Percentiles rank a stretch among this genome's conserved stretches.
Evolutionary conservation across 129 eudicot species (phyloP).

Genomic region (Arctium minus): DNA sequence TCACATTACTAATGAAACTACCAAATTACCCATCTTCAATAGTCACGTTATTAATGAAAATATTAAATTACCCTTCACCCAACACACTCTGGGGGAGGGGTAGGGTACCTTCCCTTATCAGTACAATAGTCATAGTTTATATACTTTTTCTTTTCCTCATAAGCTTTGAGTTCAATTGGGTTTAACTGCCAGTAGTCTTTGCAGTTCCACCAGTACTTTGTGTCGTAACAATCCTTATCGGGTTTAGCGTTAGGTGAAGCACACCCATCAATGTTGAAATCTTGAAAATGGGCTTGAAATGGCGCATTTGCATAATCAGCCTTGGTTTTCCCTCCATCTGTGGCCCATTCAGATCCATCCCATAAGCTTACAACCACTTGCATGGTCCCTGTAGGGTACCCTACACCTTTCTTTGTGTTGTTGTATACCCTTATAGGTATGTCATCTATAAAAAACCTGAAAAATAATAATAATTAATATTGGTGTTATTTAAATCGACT

Average conservation of each 20-base stretch:
- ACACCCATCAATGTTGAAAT: conserved; percentile 48
- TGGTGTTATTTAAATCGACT: neutral
- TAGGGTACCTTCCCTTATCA: conserved; percentile 42
- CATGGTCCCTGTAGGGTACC: conserved; percentile 60
- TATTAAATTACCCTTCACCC: neutral
- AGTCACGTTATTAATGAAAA: neutral
- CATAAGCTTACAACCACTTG: conserved; percentile 52
- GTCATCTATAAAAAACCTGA: conserved; percentile 65
- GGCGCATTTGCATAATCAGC: conserved; percentile 45
- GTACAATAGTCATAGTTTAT: conserved; percentile 66
- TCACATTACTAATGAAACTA: conserved; percentile 20
- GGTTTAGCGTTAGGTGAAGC: neutral
- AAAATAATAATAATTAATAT: neutral
- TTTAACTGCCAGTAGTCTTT: conserved; percentile 29
- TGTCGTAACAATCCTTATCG: conserved; percentile 19
- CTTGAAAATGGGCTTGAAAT: conserved; percentile 42
- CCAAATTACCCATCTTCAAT: neutral
- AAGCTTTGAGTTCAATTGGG: conserved; percentile 15
- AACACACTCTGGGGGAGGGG: conserved; percentile 54
- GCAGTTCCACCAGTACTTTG: conserved; percentile 55
- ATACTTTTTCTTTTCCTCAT: conserved; percentile 26
- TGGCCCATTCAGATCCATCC: conserved; percentile 69
- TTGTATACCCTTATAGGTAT: conserved; percentile 71
- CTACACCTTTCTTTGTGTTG: conserved; percentile 40
- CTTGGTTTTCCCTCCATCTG: conserved; percentile 51